A percentile compares a stretch with the other conserved stretches of the same genome.
Conservation (phyloP, 192 early-diverging fungal genomes). For the Lobosporangium transversale region DNA sequence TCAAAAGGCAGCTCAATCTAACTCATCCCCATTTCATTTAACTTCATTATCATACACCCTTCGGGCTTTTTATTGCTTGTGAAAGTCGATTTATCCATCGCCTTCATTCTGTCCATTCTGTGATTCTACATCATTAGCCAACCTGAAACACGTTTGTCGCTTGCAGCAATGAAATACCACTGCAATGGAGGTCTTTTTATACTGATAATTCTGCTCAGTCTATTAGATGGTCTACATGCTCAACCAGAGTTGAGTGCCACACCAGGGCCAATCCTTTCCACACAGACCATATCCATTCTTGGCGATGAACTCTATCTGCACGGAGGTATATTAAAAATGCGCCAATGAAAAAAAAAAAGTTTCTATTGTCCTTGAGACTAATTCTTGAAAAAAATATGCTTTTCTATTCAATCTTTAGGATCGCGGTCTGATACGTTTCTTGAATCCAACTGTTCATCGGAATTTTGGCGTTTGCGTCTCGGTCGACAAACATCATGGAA, state of each 20-base stretch:
- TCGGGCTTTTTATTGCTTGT: background rate
- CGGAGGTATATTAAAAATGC: slow-evolving; percentile 25
- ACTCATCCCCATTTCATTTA: background rate
- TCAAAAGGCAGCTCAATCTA: background rate
- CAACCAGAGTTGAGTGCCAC: slow-evolving; percentile 18
- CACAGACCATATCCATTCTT: slow-evolving; percentile 47
- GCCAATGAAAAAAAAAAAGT: background rate
- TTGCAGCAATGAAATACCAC: slow-evolving; percentile 16
- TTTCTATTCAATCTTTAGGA: slow-evolving; percentile 3
- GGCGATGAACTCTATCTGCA: slow-evolving; percentile 44
- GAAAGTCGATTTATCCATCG: too few relatives aligned
- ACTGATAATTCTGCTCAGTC: slow-evolving; percentile 6
- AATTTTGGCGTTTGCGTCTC: slow-evolving; percentile 39
- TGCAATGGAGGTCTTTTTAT: slow-evolving; percentile 4
- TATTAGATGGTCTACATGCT: slow-evolving; percentile 24
- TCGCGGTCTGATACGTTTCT: slow-evolving; percentile 27
- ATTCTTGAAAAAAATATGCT: too few relatives aligned
- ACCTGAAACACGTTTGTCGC: too few relatives aligned
- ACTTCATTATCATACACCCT: background rate
- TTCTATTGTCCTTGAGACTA: too few relatives aligned
- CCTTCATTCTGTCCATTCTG: too few relatives aligned
- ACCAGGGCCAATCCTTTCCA: slow-evolving; percentile 24
- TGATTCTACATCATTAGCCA: too few relatives aligned
- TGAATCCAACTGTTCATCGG: slow-evolving; percentile 27
- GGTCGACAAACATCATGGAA: slow-evolving; percentile 30